Evolutionary conservation across 2,329 filamentous ascomycete species (phyloP), one percentile per base, ranked within the genome.

Genomic region (Talaromyces sp.): DNA sequence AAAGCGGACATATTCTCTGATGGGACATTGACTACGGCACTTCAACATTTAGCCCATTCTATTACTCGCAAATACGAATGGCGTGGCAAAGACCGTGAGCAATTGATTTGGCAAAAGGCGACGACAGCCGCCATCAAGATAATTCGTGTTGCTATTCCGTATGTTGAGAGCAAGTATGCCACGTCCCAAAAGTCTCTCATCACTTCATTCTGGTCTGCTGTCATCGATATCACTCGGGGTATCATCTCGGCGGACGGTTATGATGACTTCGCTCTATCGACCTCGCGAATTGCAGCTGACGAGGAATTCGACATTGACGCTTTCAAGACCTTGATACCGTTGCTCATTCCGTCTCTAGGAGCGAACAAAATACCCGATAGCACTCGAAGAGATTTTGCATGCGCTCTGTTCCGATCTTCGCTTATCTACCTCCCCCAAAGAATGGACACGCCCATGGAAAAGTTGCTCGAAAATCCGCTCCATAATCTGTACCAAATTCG

Each of bases 61-160:
- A 89, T 98, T 60, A 76, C 82, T 2, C 84, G 92, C 27, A 98
- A 97, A 73, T 98, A 98, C 74, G 82, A 83, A 54, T 96, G 93
- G 78, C 82, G 85, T 5, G 86, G 88, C 14, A 85, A 88, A 65
- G 91, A 91, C 16, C 93, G 89, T 72, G 86, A 87, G 14, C 82
- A 85, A 0, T 85, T 88, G 60, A 84, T 93, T 0, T 99, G 95
- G 95, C 88, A 87, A 67, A 87, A 90, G 62, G 91, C 93, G 2
- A 96, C 91, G 0, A 87, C 85, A 4, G 87, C 89, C 0, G 84
- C 86, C 1, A 79, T 97, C 19, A 83, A 85, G 3, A 84, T 97
- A 19, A 78, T 96, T 0, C 82, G 87, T 62, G 83, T 87, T 0
- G 86, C 89, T 0, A 79, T 96, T 1, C 83, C 87, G 0, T 85